A percentile compares a stretch with the other conserved stretches of the same genome.
Conservation (phyloP, 352 stramenopile species). For the Halophytophthora batemanensis region DNA sequence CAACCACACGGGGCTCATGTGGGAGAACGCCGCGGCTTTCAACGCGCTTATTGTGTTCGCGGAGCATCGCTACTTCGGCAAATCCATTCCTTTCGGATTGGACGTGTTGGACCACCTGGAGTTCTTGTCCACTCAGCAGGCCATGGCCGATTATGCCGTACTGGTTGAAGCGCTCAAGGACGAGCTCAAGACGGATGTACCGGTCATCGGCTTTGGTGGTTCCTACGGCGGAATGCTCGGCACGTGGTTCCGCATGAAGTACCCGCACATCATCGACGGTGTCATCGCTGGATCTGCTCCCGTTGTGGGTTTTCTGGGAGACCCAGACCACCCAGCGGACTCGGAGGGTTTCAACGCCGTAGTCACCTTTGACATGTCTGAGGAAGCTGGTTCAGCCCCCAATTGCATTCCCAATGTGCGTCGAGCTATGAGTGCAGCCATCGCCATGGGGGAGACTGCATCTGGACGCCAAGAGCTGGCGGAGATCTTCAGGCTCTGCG, state of each 20-base stretch:
- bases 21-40: conserved; percentile 64
- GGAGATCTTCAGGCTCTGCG: conserved; percentile 51
- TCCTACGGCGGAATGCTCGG: conserved; percentile 78
- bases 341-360: conserved; percentile 30
- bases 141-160: conserved; percentile 68
- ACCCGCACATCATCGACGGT: conserved; percentile 68
- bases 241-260: conserved; percentile 75
- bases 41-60: conserved; percentile 69
- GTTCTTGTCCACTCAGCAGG: conserved; percentile 83
- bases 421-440: conserved; percentile 56
- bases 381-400: conserved; percentile 50
- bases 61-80: conserved; percentile 78
- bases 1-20: conserved; percentile 72
- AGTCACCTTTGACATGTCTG: conserved; percentile 51
- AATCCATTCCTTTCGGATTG: conserved; percentile 55
- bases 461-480: conserved; percentile 43
- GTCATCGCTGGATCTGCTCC: conserved; percentile 72
- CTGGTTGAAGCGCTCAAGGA: conserved; percentile 48
- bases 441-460: conserved; percentile 40
- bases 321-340: conserved; percentile 40
- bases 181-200: conserved; percentile 36
- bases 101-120: conserved; percentile 54
- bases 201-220: conserved; percentile 68
- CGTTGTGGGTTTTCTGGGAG: conserved; percentile 68
- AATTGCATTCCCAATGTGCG: conserved; percentile 84